Base-by-base conservation (phyloP, 441 rosid species). In the Adansonia rubrostipa region DNA sequence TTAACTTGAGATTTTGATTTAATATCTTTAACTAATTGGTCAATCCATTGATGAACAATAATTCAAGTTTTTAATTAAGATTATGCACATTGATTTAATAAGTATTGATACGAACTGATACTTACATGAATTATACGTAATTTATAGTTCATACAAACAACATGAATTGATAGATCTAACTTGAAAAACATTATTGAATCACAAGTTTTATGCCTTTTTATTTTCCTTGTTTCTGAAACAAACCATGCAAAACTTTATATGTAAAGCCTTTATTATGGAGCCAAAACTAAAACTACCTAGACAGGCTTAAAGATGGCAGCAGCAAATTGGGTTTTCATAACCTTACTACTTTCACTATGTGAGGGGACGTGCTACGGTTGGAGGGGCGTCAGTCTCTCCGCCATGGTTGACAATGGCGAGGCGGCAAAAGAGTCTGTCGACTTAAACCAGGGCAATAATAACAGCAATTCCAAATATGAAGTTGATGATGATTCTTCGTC, bases 91-190 rank as follows among this genome's bases (percentile, higher is more conserved):
- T 14, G 0, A 13, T 50, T 40, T 40, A 5, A 40, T 4, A 50
- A 4, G 54, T 50, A 50, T 50, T 13, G n/a, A 50, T 50, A 50
- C 20, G 60, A 54, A 8, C 20, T 54, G 58, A 54, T 54, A 54
- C 7, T 54, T 54, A 54, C 58, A 15, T 54, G 20, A n/a, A 7
- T 54, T 54, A 19, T 9, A 24, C 54, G 44, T 36, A 71, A 63
- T 20, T 14, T 62, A 10, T 19, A 33, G 62, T 8, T 75, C 82
- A 80, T 36, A 69, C 75, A 11, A 61, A 61, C 70, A 33, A 71
- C 75, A 72, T 76, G 82, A 80, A 64, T 40, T 10, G 56, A 47
- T 22, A 20, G 14, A 68, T 44, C 58, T 45, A 45, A 11, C 2
- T 44, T 66, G 14, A 2, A 19, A 42, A 17, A 17, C 6, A 40